These are phyloP conservation scores for Colletotrichum melonis DNA, from an alignment of 2,329 filamentous ascomycete genomes.

Conservation along the genomic window DNA sequence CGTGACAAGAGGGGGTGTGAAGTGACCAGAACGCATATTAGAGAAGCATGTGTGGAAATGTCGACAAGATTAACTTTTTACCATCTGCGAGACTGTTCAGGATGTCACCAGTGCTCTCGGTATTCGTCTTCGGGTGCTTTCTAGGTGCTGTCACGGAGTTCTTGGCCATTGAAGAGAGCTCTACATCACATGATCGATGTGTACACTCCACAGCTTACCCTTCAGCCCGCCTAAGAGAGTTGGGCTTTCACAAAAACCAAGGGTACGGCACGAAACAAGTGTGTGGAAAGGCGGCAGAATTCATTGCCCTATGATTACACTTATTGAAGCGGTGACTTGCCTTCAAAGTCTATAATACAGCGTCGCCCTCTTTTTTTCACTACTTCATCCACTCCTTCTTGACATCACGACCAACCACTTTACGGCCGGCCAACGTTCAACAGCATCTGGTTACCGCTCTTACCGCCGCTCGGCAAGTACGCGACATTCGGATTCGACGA, in stretches of 20 bases:
- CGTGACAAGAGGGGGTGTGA: no score
- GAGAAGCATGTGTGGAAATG: no score
- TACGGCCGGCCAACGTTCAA: constrained; percentile 62
- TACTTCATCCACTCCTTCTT: background rate
- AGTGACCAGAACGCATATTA: no score
- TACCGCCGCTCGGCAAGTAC: constrained; percentile 83
- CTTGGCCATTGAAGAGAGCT: no score
- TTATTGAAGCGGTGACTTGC: constrained; percentile 42
- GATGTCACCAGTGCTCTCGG: no score
- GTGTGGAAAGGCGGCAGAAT: constrained; percentile 22
- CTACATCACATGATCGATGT: background rate
- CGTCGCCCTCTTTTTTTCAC: constrained; percentile 23
- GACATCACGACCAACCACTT: constrained; percentile 11
- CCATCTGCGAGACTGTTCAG: no score
- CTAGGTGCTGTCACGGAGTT: no score
- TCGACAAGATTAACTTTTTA: no score
- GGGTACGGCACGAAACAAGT: background rate
- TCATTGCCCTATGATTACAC: constrained; percentile 38
- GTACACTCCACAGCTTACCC: background rate
- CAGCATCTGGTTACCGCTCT: constrained; percentile 67
- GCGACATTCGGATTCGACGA: constrained; percentile 94
- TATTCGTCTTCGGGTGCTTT: no score
- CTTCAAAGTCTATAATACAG: constrained; percentile 36
- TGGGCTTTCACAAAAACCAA: background rate
- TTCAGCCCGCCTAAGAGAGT: background rate